Evolutionary conservation across 306 rosid genomes (phyloP).

Genomic region (Vigna angularis): DNA sequence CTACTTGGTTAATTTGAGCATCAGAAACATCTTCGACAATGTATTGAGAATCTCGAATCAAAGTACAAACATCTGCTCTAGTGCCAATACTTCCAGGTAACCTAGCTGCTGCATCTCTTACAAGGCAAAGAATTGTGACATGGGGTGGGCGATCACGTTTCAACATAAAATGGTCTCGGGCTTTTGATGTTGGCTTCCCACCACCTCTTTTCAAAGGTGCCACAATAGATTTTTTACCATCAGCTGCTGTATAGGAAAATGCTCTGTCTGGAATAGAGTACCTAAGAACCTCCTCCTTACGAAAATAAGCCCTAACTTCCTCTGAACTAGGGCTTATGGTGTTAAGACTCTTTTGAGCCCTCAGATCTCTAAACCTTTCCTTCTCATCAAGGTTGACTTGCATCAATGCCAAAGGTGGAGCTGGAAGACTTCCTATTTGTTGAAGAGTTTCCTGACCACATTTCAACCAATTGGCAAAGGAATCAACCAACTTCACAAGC

Average conservation of each 20-base stretch:
- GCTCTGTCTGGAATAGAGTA: conserved; percentile 99
- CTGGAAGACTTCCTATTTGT: conserved; percentile 98
- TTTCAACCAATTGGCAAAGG: conserved; percentile 98
- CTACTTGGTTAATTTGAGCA: conserved; percentile 96
- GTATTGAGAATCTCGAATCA: conserved; percentile 97
- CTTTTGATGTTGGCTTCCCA: conserved; percentile 99
- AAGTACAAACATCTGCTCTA: conserved; percentile 97
- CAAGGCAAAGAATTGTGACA: conserved; percentile 98
- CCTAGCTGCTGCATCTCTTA: conserved; percentile 98
- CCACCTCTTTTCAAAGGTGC: conserved; percentile 99
- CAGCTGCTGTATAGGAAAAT: conserved; percentile 95
- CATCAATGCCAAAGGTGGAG: conserved; percentile 89
- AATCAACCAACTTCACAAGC: conserved; percentile 97
- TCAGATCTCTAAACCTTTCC: conserved; percentile 94
- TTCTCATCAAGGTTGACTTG: conserved; percentile 96
- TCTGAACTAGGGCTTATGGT: conserved; percentile 92
- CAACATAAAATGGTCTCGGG: conserved; percentile 99
- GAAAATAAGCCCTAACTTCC: conserved; percentile 90
- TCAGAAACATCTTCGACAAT: conserved; percentile 98
- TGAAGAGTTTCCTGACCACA: conserved; percentile 99
- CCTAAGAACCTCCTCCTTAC: conserved; percentile 93
- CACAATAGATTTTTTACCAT: conserved; percentile 95
- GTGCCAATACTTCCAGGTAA: conserved; percentile 99
- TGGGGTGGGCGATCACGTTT: conserved; percentile 99
- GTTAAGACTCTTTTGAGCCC: conserved; percentile 98